Base-by-base conservation (phyloP, 1,284 basidiomycete species). In the Cryptococcus sp. region DNA sequence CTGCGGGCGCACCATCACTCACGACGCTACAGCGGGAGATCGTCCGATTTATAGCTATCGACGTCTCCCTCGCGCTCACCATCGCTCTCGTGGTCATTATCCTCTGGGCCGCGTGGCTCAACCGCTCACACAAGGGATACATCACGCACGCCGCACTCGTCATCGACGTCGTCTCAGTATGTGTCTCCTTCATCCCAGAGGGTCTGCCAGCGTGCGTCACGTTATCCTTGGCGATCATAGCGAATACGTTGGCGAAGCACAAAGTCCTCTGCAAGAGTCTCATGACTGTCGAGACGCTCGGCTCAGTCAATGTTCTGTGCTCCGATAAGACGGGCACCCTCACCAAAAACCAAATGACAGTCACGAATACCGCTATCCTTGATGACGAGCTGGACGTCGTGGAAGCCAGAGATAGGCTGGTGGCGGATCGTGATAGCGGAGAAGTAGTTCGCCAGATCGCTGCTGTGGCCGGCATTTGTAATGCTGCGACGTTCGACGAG, bases 201-300 rank as follows among this genome's bases (percentile, higher is more conserved):
- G 85, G 85, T 60, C 77, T 86, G 11, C 82, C 82, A 8, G 72
- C 81, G 22, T 76, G 78, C 23, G 81, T 83, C 42, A 81, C 82
- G 0, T 71, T 81, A 25, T 81, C 72, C 4, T 64, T 76, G 19
- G 61, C 70, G 3, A 72, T 76, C 38, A 80, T 86, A 17, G 85
- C 85, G 10, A 77, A 82, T 51, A 81, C 81, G 6, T 79, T 86
- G 51, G 79, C 81, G 59, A 82, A 83, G 57, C 81, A 83, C 66
- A 84, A 85, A 68, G 83, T 88, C 15, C 76, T 87, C 2, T 83
- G 84, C 66, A 87, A 86, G 67, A 82, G 82, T 59, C 78, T 87
- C 54, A 82, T 84, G 49, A 85, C 84, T 0, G 84, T 86, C 62
- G 86, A 82, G 70, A 85, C 85, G 0, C 81, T 87, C 7, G 86